Evolutionary conservation across 2,329 filamentous ascomycete genomes (phyloP), one percentile per base, ranked within the genome.

Genomic region (Macrophomina tecta): DNA sequence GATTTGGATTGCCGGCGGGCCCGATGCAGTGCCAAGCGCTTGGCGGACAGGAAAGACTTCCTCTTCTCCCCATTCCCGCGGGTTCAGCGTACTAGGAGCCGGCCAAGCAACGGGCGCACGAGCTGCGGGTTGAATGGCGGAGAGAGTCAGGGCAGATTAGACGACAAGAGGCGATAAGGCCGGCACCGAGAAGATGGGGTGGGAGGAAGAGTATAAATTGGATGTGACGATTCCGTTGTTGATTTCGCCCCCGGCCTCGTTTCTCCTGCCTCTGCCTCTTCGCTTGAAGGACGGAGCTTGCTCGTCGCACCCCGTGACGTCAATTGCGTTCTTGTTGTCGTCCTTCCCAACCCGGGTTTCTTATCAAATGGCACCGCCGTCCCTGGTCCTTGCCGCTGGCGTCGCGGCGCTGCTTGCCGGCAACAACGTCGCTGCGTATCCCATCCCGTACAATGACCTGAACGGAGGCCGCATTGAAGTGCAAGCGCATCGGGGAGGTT

Each of bases 401-500:
- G 8, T 46, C 28, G 56, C 55, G 23, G 53, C 55, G 6, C 28
- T 38, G 36, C 36, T 49, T 45, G 58, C 49, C 18, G 32, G 30
- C 58, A 62, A 23, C 2, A 23, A 49, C 12, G 45, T 11, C 32
- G 42, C 45, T 3, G 45, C 58, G 32, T 40, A 28, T 6, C 58
- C 58, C 32, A 40, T 38, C 12, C 30, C 58, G 9, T 18, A 36
- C n/a, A 28, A 48, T 9, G 58, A 62, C 45, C 28, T 62, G 58
- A 49, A 28, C 11, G 58, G 58, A 2, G 23, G 23, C 23, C 58
- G 32, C 45, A n/a, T 70, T 9, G 67, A 65, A n/a, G 69, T 72
- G n/a, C 72, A 73, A 30, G 71, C 70, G 12, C 72, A 73, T 58
- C 68, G 72, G 40, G 71, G 72, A 40, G 72, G 72, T 12, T 34